Evolutionary conservation across 768 basidiomycete genomes (phyloP).

Genomic region (Butyriboletus loyo): DNA sequence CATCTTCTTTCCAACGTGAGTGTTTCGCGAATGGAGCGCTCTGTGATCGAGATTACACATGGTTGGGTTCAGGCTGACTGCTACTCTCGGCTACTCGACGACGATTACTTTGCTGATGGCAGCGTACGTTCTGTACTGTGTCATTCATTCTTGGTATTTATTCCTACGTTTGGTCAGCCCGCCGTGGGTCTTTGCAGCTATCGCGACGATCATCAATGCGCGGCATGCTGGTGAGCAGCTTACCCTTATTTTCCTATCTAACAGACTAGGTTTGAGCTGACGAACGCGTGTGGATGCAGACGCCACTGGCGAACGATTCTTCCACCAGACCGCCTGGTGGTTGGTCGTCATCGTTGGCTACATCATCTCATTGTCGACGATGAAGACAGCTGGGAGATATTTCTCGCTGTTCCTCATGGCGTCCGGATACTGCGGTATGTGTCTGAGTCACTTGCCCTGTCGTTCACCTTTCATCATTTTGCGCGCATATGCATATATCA

Average conservation of each 20-base stretch:
- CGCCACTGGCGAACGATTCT: slow-evolving; percentile 60
- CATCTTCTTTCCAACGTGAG: slow-evolving; percentile 56
- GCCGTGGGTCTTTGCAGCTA: slow-evolving; percentile 55
- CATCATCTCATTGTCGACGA: slow-evolving; percentile 56
- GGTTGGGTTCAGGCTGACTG: slow-evolving; percentile 41
- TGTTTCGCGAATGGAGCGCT: background rate
- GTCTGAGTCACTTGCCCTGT: background rate
- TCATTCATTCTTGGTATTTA: background rate
- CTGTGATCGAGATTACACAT: background rate
- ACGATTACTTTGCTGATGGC: slow-evolving; percentile 56
- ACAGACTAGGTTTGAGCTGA: background rate
- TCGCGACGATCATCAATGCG: slow-evolving; percentile 51
- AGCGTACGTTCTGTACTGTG: slow-evolving; percentile 40
- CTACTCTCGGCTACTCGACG: slow-evolving; percentile 60
- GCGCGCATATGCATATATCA: no score
- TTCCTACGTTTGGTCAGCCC: slow-evolving; percentile 38
- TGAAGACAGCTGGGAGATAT: slow-evolving; percentile 50
- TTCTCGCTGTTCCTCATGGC: slow-evolving; percentile 66
- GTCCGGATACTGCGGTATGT: slow-evolving; percentile 44
- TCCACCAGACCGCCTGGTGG: slow-evolving; percentile 56
- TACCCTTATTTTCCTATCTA: background rate
- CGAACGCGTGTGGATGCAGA: slow-evolving; percentile 32
- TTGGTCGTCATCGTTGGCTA: slow-evolving; percentile 61
- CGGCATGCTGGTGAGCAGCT: slow-evolving; percentile 47
- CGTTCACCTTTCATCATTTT: background rate